Conservation (phyloP, 345 rosid species). For the Trapa incisa region DNA sequence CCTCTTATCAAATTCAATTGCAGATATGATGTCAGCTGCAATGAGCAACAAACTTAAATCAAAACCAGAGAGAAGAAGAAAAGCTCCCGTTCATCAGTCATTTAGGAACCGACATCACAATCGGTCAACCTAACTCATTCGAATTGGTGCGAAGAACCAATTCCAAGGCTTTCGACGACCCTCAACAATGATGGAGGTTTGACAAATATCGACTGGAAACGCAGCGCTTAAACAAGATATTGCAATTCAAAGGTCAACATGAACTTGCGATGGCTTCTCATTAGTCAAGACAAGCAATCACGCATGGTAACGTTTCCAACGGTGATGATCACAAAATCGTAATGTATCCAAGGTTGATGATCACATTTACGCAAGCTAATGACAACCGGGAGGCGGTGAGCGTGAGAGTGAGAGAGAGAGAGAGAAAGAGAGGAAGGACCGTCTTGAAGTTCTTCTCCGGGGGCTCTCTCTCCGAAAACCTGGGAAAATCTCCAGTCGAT, state of each 20-base stretch:
- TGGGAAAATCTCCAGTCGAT: slow-evolving; percentile 49
- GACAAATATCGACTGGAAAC: background rate
- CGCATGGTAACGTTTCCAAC: background rate
- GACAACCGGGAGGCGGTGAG: background rate
- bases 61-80: background rate
- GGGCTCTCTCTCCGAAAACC: slow-evolving; percentile 37
- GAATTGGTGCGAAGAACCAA: background rate
- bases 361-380: background rate
- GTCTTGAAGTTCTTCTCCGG: slow-evolving; percentile 43
- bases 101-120: background rate
- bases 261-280: background rate
- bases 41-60: background rate
- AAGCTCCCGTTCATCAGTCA: no score
- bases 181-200: background rate
- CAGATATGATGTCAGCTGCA: slow-evolving; percentile 38
- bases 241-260: background rate
- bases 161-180: background rate
- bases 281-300: background rate
- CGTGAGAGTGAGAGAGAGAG: background rate
- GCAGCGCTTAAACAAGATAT: background rate
- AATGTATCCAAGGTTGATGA: background rate
- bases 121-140: background rate
- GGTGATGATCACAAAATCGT: background rate
- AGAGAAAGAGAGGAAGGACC: slow-evolving; percentile 14
- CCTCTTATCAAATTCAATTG: slow-evolving; percentile 41